Evolutionary conservation across 2,329 filamentous ascomycete species (phyloP).

Genomic region (Graphium sp.): DNA sequence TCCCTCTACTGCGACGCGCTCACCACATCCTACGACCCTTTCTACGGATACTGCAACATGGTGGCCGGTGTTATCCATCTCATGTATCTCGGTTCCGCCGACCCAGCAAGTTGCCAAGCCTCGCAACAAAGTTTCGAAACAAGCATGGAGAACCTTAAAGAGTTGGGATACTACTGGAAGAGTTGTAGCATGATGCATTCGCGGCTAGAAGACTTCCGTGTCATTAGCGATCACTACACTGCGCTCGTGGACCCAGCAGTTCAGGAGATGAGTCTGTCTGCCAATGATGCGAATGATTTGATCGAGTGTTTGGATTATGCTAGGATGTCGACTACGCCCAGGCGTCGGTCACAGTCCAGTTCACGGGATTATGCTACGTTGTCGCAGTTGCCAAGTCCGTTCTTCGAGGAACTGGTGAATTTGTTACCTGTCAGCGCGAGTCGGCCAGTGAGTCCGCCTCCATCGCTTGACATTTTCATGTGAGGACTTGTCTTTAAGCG

Average conservation of each 20-base stretch:
- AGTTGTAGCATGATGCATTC: background rate
- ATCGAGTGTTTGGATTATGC: background rate
- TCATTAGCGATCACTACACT: background rate
- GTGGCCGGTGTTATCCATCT: no score
- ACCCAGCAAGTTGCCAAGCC: background rate
- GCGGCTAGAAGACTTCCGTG: background rate
- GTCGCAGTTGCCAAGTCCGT: background rate
- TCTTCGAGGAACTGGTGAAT: slow-evolving; percentile 1
- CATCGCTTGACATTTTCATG: background rate
- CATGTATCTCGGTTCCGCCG: no score
- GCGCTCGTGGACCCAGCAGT: background rate
- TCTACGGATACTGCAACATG: no score
- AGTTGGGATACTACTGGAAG: background rate
- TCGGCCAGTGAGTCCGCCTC: background rate
- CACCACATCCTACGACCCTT: no score
- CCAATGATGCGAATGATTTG: background rate
- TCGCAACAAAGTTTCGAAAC: background rate
- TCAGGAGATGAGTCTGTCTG: background rate
- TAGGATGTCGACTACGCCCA: background rate
- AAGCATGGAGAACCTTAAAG: background rate
- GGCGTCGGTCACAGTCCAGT: background rate
- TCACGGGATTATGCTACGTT: background rate
- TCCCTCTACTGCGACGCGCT: no score
- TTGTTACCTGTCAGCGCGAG: background rate
- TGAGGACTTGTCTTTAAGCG: no score